Evolutionary conservation across 2,329 filamentous ascomycete species (phyloP).

Genomic region (Microsporum canis): DNA sequence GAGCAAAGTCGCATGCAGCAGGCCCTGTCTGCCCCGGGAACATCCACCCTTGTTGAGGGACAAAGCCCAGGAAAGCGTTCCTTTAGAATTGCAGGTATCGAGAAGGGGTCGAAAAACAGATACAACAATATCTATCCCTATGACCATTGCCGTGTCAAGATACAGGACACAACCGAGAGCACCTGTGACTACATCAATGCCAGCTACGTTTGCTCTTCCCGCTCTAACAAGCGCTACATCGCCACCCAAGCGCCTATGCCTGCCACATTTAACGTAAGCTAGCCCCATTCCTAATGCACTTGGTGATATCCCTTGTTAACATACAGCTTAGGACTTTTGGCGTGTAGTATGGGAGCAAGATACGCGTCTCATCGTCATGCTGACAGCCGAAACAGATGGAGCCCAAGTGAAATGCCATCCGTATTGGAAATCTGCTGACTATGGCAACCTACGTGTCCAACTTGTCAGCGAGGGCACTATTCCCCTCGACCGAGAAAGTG

Average conservation of each 20-base stretch:
- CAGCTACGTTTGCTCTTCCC: conserved; percentile 66
- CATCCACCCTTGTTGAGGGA: conserved; percentile 29
- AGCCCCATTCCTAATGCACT: not conserved
- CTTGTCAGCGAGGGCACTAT: conserved; percentile 71
- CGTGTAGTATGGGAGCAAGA: conserved; percentile 96
- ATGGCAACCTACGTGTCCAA: conserved; percentile 65
- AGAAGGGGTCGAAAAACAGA: conserved; percentile 88
- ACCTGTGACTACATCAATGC: conserved; percentile 93
- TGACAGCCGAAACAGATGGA: conserved; percentile 87
- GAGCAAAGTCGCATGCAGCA: conserved; percentile 91
- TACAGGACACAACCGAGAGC: conserved; percentile 55
- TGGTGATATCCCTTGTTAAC: conserved; percentile 19
- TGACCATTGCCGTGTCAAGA: conserved; percentile 77
- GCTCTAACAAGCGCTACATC: conserved; percentile 87
- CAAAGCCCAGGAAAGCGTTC: conserved; percentile 26
- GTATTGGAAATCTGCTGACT: conserved; percentile 75
- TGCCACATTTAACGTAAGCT: conserved; percentile 72
- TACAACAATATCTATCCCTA: conserved; percentile 98
- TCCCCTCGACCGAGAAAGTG: conserved; percentile 49
- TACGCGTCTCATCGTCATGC: conserved; percentile 86
- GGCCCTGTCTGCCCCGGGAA: conserved; percentile 49
- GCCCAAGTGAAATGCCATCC: conserved; percentile 90
- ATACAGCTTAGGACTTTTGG: conserved; percentile 73
- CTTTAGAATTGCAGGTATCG: conserved; percentile 78
- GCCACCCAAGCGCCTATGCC: conserved; percentile 90